phyloP scores from a whole-genome alignment of 495 filamentous ascomycete genomes.

The Aspergillus wentii region DNA sequence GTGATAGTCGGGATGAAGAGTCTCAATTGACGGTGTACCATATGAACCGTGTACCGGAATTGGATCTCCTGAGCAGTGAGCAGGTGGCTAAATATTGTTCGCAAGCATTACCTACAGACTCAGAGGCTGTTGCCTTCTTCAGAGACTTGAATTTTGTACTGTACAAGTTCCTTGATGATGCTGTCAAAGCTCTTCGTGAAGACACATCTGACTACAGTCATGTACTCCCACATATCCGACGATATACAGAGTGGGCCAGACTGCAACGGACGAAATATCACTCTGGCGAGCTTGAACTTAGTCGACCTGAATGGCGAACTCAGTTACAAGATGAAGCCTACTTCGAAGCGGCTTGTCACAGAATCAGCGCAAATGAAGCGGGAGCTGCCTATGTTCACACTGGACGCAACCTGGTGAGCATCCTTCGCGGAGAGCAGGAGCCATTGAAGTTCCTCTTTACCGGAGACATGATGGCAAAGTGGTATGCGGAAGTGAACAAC shows the following conservation, averaged over 20 bases:
- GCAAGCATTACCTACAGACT: background rate
- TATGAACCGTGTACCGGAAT: constrained; percentile 1
- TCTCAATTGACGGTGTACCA: background rate
- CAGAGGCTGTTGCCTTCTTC: background rate
- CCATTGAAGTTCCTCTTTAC: too few species aligned
- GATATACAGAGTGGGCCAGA: constrained; percentile 7
- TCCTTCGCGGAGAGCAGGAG: too few species aligned
- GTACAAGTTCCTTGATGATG: constrained; percentile 1
- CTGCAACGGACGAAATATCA: constrained; percentile 2
- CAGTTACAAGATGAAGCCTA: too few species aligned
- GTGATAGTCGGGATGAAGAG: background rate
- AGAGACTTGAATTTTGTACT: constrained; percentile 5
- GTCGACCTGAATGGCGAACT: constrained; percentile 5
- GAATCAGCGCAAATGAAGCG: too few species aligned
- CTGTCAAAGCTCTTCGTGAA: background rate
- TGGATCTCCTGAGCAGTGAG: background rate
- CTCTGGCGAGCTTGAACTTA: constrained; percentile 3
- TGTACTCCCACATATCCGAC: constrained; percentile 4
- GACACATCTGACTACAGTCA: background rate
- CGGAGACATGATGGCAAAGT: too few species aligned
- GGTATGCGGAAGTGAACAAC: too few species aligned
- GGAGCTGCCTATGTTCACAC: too few species aligned
- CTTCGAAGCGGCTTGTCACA: too few species aligned
- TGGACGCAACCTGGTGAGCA: too few species aligned
- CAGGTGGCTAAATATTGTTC: constrained; percentile 1